phyloP scores from a whole-genome alignment of 2,329 filamentous ascomycete genomes.

The Beauveria sp. region DNA sequence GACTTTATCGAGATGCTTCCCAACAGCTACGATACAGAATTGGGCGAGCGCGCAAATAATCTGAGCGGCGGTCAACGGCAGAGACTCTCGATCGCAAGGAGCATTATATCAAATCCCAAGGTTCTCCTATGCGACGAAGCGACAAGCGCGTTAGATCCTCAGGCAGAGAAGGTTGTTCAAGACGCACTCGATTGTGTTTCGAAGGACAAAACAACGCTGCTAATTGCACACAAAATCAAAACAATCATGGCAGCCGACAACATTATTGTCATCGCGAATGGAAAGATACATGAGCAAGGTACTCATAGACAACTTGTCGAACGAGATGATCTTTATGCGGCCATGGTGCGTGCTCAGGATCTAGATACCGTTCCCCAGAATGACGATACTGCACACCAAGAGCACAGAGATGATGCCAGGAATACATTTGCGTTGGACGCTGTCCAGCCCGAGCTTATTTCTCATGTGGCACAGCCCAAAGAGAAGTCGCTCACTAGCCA shows the following conservation, averaged over 20 bases:
- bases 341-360: neutral
- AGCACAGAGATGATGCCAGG: neutral
- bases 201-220: slow-evolving; percentile 51
- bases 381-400: neutral
- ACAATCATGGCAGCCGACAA: slow-evolving; percentile 54
- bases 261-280: slow-evolving; percentile 48
- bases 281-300: slow-evolving; percentile 48
- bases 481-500: neutral
- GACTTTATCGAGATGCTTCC: slow-evolving; percentile 40
- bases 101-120: slow-evolving; percentile 32
- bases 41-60: slow-evolving; percentile 53
- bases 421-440: neutral
- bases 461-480: neutral
- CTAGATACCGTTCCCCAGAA: neutral
- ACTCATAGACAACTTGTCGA: slow-evolving; percentile 47
- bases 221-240: slow-evolving; percentile 52
- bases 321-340: slow-evolving; percentile 14
- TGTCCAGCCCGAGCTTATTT: neutral
- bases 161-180: slow-evolving; percentile 42
- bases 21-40: slow-evolving; percentile 45
- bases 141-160: slow-evolving; percentile 44
- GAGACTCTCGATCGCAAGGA: slow-evolving; percentile 51
- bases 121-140: slow-evolving; percentile 62
- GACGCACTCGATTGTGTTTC: slow-evolving; percentile 45
- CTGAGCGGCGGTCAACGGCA: slow-evolving; percentile 61